Evolutionary conservation across 129 eudicot genomes (phyloP), one percentile per base, ranked within the genome.

Genomic region (Rutidosis leptorrhynchoides): DNA sequence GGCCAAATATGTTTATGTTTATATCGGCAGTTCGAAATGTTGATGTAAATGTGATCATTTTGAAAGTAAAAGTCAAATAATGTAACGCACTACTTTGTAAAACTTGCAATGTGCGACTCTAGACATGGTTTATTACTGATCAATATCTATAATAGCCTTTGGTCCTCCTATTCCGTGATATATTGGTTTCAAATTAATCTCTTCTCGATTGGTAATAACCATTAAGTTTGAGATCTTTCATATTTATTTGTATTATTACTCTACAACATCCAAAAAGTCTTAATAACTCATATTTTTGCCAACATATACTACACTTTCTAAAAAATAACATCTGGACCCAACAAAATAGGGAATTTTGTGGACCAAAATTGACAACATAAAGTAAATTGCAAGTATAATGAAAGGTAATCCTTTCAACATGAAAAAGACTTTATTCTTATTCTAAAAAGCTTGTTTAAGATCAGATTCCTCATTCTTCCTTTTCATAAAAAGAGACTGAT

Each of bases 131-230:
- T 40, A 8, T 64, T 40, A 57, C 10, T 6, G 22, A 46, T 62
- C 67, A 20, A 70, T 43, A 20, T 48, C 60, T 71, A 26, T 57
- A 71, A 45, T 45, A 70, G 64, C 19, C 60, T 46, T 45, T 26
- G 56, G 65, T 56, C 74, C 30, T 17, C 62, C 12, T 69, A 25
- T 35, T 35, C 56, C 21, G 4, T 40, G 10, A 40, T 12, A 57
- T 10, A 5, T 7, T 26, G 32, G 29, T n/a, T 40, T 40, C 16
- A 12, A 40, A 26, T 3, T 56, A 43, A 57, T 57, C 57, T 57
- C 42, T 37, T 54, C 32, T 42, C 3, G n/a, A 56, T 9, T 21
- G 33, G 26, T 33, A 2, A 69, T 56, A 33, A 8, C 12, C 7
- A 42, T 25, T 11, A 27, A 46, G 20, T 14, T 58, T 46, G 17